Base-by-base conservation (phyloP, 2,329 filamentous ascomycete species). In the Teratosphaeriaceae sp. region DNA sequence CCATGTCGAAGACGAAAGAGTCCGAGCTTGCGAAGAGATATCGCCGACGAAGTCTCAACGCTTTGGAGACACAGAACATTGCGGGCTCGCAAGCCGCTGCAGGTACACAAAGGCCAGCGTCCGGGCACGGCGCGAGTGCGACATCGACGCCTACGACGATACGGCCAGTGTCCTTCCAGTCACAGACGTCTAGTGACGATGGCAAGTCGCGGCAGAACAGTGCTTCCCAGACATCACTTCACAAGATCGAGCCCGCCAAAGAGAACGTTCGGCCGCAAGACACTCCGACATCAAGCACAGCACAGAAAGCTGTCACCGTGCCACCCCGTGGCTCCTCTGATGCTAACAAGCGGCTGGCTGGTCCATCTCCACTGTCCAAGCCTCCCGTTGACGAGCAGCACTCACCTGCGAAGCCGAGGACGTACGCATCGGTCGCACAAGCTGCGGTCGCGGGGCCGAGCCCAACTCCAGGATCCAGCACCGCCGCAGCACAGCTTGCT, bases 11-110 rank as follows among this genome's bases (percentile, higher is more conserved):
- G 44, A 71, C 73, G 43, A 63, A 71, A 20, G 62, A 68, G n/a
- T 65, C 77, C 15, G 87, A 90, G 21, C 75, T 84, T 26, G 77
- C 81, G 8, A 88, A 84, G 65, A 77, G 86, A 59, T 84, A 88
- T 65, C 77, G 88, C 55, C 80, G 88, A 59, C 80, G 88, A 52
- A 96, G 88, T 66, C 78, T 94, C 68, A 86, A 86, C 52, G 83
- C 79, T 44, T 67, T 83, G 47, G 70, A 73, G 34, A 64, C 56
- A 23, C 58, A 60, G 38, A 57, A 48, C 27, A 19, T 49, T 18
- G 23, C 34, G 3, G n/a, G 40, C 15, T 36, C 48, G 19, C 48
- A 54, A 34, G 50, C 53, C 18, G 33, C 39, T 41, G 47, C 51
- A 13, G 52, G 48, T 13, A 45, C 51, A 21, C 50, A 47, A 29